Percentiles rank a stretch among this genome's conserved stretches.
Evolutionary conservation across 495 filamentous ascomycete genomes (phyloP).

Genomic region (Tricharina praecox): DNA sequence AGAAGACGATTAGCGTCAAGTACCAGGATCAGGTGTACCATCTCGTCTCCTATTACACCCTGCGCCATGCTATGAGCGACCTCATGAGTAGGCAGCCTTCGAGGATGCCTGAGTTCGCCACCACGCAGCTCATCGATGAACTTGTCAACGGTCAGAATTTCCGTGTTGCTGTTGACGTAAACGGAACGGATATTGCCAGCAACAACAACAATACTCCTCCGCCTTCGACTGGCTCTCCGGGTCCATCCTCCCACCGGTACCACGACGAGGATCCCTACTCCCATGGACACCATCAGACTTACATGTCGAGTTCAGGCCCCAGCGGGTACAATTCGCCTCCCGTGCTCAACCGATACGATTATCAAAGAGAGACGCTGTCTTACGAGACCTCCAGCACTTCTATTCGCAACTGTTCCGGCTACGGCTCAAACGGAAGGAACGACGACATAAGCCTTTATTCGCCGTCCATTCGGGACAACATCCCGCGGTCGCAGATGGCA

Average conservation of each 20-base stretch:
- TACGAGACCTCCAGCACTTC: not conserved
- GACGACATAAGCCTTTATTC: not conserved
- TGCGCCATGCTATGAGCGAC: not conserved
- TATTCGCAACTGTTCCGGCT: not conserved
- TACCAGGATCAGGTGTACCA: constrained; percentile 56
- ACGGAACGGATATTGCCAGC: not conserved
- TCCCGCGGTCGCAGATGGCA: not conserved
- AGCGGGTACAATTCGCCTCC: too few relatives aligned
- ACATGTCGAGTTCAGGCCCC: too few relatives aligned
- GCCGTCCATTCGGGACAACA: not conserved
- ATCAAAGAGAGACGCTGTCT: not conserved
- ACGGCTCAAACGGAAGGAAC: not conserved
- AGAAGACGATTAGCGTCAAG: constrained; percentile 77
- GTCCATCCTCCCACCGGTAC: not conserved
- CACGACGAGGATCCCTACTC: not conserved
- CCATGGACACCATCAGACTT: not conserved
- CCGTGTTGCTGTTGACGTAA: not conserved
- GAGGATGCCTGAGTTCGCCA: not conserved
- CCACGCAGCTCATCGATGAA: not conserved
- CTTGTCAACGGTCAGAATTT: not conserved
- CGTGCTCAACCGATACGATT: not conserved
- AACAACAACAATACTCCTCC: not conserved
- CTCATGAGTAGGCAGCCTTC: not conserved
- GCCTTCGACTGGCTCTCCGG: not conserved
- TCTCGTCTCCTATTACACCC: constrained; percentile 70